Percentiles rank a stretch among this genome's conserved stretches.
Evolutionary conservation across 306 rosid species (phyloP).

Genomic region (Vigna trinervia): DNA sequence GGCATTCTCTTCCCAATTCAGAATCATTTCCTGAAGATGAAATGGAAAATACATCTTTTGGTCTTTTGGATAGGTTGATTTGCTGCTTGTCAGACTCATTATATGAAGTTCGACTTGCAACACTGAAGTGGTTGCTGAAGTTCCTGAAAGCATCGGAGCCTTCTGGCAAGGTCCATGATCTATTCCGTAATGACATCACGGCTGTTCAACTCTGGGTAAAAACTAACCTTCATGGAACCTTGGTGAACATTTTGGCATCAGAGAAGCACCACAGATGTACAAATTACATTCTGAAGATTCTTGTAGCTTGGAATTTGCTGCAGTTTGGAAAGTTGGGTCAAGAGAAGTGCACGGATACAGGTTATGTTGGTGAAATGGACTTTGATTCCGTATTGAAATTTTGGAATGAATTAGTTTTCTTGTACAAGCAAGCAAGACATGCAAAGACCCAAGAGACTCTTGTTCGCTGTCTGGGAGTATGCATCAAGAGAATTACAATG

Average conservation of each 20-base stretch:
- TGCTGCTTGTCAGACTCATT: constrained; percentile 74
- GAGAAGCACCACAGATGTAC: constrained; percentile 81
- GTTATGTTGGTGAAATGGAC: constrained; percentile 76
- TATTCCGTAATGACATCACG: constrained; percentile 52
- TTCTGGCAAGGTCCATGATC: constrained; percentile 54
- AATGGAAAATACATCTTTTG: constrained; percentile 55
- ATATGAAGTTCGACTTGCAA: constrained; percentile 91
- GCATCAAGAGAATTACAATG: constrained; percentile 65
- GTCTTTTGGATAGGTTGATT: constrained; percentile 71
- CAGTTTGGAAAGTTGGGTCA: constrained; percentile 64
- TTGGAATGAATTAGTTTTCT: constrained; percentile 78
- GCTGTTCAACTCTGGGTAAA: constrained; percentile 66
- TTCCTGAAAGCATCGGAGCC: constrained; percentile 69
- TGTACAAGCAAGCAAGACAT: constrained; percentile 69
- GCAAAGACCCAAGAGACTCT: constrained; percentile 79
- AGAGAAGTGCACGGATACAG: constrained; percentile 52
- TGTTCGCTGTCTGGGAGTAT: constrained; percentile 78
- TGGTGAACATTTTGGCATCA: constrained; percentile 63
- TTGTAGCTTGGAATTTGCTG: constrained; percentile 76
- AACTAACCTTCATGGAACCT: constrained; percentile 65
- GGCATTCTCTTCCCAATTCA: constrained; percentile 53
- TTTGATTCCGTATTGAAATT: constrained; percentile 64
- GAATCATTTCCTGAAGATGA: constrained; percentile 52
- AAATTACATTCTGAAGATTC: constrained; percentile 75
- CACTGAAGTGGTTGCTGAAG: constrained; percentile 89